Evolutionary conservation across 2,329 filamentous ascomycete species (phyloP), one percentile per base, ranked within the genome.

Genomic region (Penicillium rolfsii): DNA sequence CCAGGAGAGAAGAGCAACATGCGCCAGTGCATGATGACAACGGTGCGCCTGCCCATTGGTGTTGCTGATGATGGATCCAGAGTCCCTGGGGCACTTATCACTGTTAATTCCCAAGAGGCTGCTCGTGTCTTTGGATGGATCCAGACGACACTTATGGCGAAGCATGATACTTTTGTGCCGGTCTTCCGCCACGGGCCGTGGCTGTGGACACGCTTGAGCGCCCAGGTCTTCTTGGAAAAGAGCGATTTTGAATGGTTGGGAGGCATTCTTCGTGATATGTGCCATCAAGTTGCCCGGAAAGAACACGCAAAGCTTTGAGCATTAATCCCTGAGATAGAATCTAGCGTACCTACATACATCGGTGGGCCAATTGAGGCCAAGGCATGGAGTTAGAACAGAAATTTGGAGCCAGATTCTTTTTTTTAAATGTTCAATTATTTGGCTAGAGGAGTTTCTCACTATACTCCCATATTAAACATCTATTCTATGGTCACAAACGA

Each of bases 181-280:
- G 71, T 90, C 2, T 86, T 87, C 59, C 75, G 83, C 8, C 87
- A 93, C 66, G 82, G 77, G 0, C 84, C 83, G 0, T 81, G 82
- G 56, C 84, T 88, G 73, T 97, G 90, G 90, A 81, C 84, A 0
- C 81, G 94, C 52, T 71, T 96, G 52, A 93, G 90, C 72, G 91
- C 86, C 14, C 93, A 97, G 81, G 84, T 95, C 0, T 98, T 95
- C 73, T 77, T 97, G n/a, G 91, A 91, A 28, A 73, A 89, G 65
- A 82, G 82, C 12, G 93, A 97, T 75, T 97, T 95, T 71, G 85
- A 89, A 72, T 91, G 85, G 84, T 83, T 84, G 4, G 91, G 83
- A 0, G 72, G 80, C 54, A 79, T 84, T 8, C 74, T 95, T 69
- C 84, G 85, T 71, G 77, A 80, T 36, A 67, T 90, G 5, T 87